Evolutionary conservation across 2,329 filamentous ascomycete genomes (phyloP), one percentile per base, ranked within the genome.

Genomic region (Aciculosporium take): DNA sequence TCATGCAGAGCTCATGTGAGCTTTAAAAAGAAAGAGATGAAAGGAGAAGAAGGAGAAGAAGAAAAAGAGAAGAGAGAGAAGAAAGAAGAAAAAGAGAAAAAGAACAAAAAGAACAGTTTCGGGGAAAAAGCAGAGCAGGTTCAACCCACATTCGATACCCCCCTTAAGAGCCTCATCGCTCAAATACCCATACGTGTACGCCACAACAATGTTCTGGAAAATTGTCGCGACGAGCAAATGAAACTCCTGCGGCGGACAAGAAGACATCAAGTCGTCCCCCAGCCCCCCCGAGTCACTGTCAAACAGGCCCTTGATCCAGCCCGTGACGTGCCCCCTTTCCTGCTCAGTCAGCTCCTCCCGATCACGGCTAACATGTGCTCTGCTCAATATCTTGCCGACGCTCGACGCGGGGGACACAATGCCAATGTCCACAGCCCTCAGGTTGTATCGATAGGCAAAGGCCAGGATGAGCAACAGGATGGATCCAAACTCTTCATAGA

Each of bases 401-500:
- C 85, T 86, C 1, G 79, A 83, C 43, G 79, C 74, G 0, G 68
- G 54, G 1, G 67, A 63, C 17, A 66, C 62, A 18, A 72, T 65
- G 2, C 81, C 83, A 24, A 88, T 64, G 28, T 88, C 81, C 4
- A 71, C 61, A 5, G 68, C 63, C 0, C 68, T 71, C 8, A 91
- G 65, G 39, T 76, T 72, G 52, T 88, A 89, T 12, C 85, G 78
- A 54, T 85, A 74, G n/a, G 81, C 72, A 48, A 87, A 80, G 0
- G 81, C 81, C 39, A 88, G 60, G 0, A 87, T 69, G 2, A 91
- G 65, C 1, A 91, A 68, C 7, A 91, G 62, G 13, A 88, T 78
- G 0, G 81, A 77, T 1, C 84, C 83, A 49, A 89, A 91, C 51
- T 93, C 85, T 53, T 91, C 85, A 51, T 91, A 91, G 0, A 87